A percentile compares a stretch with the other conserved stretches of the same genome.
Conservation (phyloP, 164 flowering plant genomes). For the Dillenia suffruticosa region DNA sequence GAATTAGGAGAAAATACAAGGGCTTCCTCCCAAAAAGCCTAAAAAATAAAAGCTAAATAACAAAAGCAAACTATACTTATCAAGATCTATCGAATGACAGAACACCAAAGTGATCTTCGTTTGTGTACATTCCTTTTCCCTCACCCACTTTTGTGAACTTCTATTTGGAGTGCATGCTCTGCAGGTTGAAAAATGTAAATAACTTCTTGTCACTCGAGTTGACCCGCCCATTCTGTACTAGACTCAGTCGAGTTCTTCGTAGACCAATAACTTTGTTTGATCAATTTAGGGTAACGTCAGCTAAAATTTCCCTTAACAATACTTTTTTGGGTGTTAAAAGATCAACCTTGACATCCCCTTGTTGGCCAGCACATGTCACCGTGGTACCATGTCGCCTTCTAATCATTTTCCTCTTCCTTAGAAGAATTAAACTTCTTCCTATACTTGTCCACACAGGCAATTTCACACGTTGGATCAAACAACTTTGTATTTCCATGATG, state of each 20-base stretch:
- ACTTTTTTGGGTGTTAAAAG: constrained; percentile 8
- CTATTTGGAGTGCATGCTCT: too few relatives aligned
- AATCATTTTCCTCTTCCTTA: constrained; percentile 2
- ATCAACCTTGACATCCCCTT: constrained; percentile 4
- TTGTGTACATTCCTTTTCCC: too few relatives aligned
- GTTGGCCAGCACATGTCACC: background rate
- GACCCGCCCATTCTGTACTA: background rate
- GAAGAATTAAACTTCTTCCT: constrained; percentile 1
- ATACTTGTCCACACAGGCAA: constrained; percentile 21
- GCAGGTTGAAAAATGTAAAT: too few relatives aligned
- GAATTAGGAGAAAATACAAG: too few relatives aligned
- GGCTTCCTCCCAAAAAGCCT: too few relatives aligned
- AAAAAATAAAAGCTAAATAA: too few relatives aligned
- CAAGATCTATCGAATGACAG: too few relatives aligned
- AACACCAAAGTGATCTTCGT: too few relatives aligned
- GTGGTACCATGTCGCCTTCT: background rate
- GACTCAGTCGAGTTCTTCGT: background rate
- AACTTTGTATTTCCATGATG: constrained; percentile 17
- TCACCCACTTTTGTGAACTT: too few relatives aligned
- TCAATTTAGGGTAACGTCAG: constrained; percentile 13
- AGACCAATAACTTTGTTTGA: background rate
- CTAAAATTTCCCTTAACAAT: constrained; percentile 31
- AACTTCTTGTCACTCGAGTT: too few relatives aligned
- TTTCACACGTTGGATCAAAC: constrained; percentile 10
- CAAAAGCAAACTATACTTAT: too few relatives aligned